A percentile compares a stretch with the other conserved stretches of the same genome.
phyloP scores from a whole-genome alignment of 306 rosid genomes.

The Lagenaria siceraria region DNA sequence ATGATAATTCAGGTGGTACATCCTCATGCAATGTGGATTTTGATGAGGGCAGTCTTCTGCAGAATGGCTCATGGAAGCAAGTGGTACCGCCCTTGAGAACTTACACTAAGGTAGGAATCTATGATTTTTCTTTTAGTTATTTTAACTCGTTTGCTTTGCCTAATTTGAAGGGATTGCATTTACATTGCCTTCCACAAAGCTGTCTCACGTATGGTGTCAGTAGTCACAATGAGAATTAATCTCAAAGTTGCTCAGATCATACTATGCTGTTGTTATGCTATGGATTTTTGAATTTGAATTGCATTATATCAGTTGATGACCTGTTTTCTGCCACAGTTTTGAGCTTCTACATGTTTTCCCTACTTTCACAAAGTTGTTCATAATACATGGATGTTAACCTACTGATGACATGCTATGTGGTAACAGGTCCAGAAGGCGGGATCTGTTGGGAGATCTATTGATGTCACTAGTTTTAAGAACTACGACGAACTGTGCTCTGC shows the following conservation, averaged over 20 bases:
- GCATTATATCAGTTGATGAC: neutral
- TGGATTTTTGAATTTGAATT: neutral
- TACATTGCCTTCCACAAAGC: neutral
- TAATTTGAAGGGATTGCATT: neutral
- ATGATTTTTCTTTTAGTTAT: neutral
- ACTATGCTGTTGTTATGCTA: neutral
- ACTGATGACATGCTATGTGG: neutral
- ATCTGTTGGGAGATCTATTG: slow-evolving; percentile 89
- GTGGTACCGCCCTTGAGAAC: slow-evolving; percentile 66
- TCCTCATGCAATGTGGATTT: slow-evolving; percentile 84
- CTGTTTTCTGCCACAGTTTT: neutral
- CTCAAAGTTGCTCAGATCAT: neutral
- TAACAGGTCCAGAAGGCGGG: slow-evolving; percentile 88
- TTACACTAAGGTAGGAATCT: slow-evolving; percentile 56
- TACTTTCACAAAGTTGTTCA: neutral
- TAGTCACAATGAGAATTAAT: neutral
- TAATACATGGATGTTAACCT: neutral
- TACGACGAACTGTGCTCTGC: slow-evolving; percentile 67
- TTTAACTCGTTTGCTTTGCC: neutral
- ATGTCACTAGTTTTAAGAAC: slow-evolving; percentile 71
- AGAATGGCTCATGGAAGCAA: slow-evolving; percentile 75
- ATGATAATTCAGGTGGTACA: slow-evolving; percentile 67
- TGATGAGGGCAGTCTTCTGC: slow-evolving; percentile 71
- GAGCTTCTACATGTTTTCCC: neutral
- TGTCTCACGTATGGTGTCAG: neutral